Base-by-base conservation (phyloP, 768 basidiomycete genomes). In the Daedaleopsis sinensis region DNA sequence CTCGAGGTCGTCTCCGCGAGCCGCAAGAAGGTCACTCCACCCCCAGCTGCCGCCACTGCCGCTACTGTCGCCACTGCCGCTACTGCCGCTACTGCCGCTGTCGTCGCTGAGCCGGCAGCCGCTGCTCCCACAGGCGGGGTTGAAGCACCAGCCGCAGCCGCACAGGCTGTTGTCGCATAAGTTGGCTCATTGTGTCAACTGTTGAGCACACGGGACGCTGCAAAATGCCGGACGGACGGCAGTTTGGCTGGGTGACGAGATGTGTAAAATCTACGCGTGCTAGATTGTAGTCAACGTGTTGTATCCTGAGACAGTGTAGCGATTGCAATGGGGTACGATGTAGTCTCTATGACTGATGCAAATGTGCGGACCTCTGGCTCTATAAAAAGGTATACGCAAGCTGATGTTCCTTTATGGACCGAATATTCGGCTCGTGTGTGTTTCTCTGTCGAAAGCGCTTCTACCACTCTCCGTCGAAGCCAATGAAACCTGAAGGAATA, bases 401-500 rank as follows among this genome's bases (percentile, higher is more conserved):
- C 39, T 42, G 39, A 18, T 5, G 13, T 42, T 13, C 39, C 39
- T 42, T 10, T 23, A 49, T 24, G 13, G 19, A 23, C 23, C 21
- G 24, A 46, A 46, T 19, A 18, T n/a, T 10, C 13, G 42, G 42
- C 9, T n/a, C 18, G n/a, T 18, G n/a, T 46, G 24, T 15, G 24
- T 49, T 24, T 49, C 24, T 10, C 47, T 6, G 23, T 15, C 9
- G 10, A 3, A 7, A 46, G 19, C 19, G 27, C 36, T 27, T 38
- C 36, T 78, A 93, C 91, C 91, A 94, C 62, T 91, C 88, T 55
- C 91, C 91, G 70, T 94, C 91, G 65, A 94, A 94, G 24, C 91
- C 91, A 64, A 88, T 81, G 68, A 93, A 93, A 10, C 91, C 91
- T 91, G 61, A 0, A 18, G 12, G 24, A 15, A 23, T 52, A 46